Base-by-base conservation (phyloP, 1,139 yeast species). In the Taphrina flavorubra region DNA sequence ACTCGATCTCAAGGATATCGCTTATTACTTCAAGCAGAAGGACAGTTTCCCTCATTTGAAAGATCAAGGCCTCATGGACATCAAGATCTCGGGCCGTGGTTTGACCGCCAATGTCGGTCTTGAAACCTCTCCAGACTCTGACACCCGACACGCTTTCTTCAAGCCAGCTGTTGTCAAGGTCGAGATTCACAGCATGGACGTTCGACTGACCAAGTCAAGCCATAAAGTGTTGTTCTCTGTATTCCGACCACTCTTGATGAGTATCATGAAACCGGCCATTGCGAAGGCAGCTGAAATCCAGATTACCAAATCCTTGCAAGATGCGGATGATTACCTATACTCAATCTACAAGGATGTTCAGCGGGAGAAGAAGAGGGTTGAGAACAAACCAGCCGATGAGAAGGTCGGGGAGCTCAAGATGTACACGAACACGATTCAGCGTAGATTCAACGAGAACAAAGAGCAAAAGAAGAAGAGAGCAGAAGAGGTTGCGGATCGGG, bases 41-140 rank as follows among this genome's bases (percentile, higher is more conserved):
- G 64, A 60, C 11, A 73, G 74, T 14, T 69, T 72, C 66, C 72
- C 72, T 13, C 36, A 64, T 16, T 34, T 72, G 47, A 55, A 64
- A 57, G 74, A 72, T 62, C 66, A 56, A 36, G 74, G 74, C 34
- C 58, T 72, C n/a, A 72, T 70, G 25, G 73, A 72, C 51, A 55
- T 72, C 57, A 61, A 68, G 47, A 68, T 72, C 13, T 71, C 72
- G 11, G 61, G 68, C 44, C 58, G 69, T 14, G 74, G 74, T 6
- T 49, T 72, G 46, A 57, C 68, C 34, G 70, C 70, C 65, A 67
- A 65, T 10, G 60, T 72, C 37, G 62, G 70, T n/a, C 62, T 72
- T 8, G 68, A 47, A 47, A 66, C 71, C 7, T 72, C 70, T 3
- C 59, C 62, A 16, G 56, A 44, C 4, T 56, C 64, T 5, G 65